These are phyloP conservation scores for Salvia hispanica DNA, from an alignment of 257 asterid genomes.

Conservation along the genomic window DNA sequence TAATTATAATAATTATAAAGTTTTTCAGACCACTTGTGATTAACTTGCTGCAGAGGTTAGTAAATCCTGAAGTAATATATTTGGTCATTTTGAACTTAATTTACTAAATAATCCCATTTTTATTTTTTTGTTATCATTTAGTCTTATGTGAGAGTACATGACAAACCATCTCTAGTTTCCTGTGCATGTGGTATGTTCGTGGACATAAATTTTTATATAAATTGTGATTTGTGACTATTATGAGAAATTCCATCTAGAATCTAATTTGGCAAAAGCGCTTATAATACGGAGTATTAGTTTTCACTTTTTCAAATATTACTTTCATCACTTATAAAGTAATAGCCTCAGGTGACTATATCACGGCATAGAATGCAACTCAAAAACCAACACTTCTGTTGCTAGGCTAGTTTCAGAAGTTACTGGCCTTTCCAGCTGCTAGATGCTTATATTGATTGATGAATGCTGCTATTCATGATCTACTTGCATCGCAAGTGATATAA, in stretches of 20 bases:
- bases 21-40: background rate
- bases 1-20: no score
- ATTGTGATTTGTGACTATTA: no score
- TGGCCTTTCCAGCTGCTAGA: slow-evolving; percentile 23
- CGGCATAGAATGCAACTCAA: no score
- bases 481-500: slow-evolving; percentile 5
- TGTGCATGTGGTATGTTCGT: background rate
- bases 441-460: slow-evolving; percentile 11
- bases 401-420: slow-evolving; percentile 16
- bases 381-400: slow-evolving; percentile 11
- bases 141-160: background rate
- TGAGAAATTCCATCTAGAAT: no score
- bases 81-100: background rate
- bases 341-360: no score
- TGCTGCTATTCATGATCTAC: slow-evolving; percentile 15
- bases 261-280: no score
- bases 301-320: no score
- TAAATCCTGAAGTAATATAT: background rate
- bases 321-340: no score
- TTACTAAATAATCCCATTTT: slow-evolving; percentile 3
- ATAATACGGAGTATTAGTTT: no score
- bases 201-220: background rate
- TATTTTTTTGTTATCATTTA: no score
- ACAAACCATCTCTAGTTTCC: background rate
- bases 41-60: background rate